Conservation (phyloP, 768 basidiomycete genomes). For the Podaxis sp. region DNA sequence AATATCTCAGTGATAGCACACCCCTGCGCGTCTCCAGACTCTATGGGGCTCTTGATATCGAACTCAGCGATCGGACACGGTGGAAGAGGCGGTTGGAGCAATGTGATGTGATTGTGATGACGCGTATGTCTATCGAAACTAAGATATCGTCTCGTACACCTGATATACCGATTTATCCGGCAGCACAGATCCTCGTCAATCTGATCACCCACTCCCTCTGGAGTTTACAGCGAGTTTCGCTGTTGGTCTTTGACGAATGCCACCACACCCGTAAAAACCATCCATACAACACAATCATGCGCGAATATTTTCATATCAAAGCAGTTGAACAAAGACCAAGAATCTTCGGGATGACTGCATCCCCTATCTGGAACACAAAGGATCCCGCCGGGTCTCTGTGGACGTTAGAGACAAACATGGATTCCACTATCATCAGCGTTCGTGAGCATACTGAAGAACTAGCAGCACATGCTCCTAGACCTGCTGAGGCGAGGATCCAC, state of each 20-base stretch:
- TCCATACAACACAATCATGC: conserved; percentile 77
- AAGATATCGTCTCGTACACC: neutral
- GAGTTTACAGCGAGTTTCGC: conserved; percentile 62
- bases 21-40: conserved; percentile 66
- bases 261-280: conserved; percentile 78
- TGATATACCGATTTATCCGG: neutral
- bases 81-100: conserved; percentile 65
- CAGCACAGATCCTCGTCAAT: conserved; percentile 83
- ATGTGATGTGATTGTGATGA: conserved; percentile 83
- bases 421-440: conserved; percentile 75
- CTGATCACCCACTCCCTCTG: conserved; percentile 80
- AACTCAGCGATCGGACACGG: conserved; percentile 59
- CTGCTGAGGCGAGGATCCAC: conserved; percentile 52
- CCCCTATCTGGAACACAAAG: conserved; percentile 80
- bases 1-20: conserved; percentile 63
- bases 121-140: conserved; percentile 44
- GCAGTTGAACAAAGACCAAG: conserved; percentile 55
- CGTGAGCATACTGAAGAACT: conserved; percentile 69
- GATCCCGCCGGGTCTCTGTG: conserved; percentile 62
- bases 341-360: conserved; percentile 93
- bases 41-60: conserved; percentile 69
- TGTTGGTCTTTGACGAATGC: conserved; percentile 81
- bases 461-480: conserved; percentile 55
- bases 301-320: conserved; percentile 54
- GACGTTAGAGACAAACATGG: conserved; percentile 65